Evolutionary conservation across 805 yeast genomes (phyloP), one percentile per base, ranked within the genome.

Genomic region (Nakazawaea anatomiae): DNA sequence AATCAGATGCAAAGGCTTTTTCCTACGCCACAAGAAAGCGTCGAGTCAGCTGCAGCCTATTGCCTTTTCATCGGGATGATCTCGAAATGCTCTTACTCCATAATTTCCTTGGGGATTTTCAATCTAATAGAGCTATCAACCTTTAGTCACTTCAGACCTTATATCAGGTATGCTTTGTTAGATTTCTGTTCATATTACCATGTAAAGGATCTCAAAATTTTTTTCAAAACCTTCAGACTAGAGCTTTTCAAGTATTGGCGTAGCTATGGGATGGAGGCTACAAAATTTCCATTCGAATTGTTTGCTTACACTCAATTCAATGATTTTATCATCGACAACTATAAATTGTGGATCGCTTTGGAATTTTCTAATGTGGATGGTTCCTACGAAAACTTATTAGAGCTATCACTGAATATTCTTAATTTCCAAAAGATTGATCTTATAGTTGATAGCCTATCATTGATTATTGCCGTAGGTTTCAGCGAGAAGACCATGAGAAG

Each of bases 211-310:
- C 40, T 63, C 0, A 54, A 42, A 12, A 47, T 44, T 1, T 51
- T 76, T 4, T 73, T 74, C 54, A 59, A 60, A 45, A 49, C 55
- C 10, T 57, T 67, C 30, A 67, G 61, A 44, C 55, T 67, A 36
- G 70, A 69, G 11, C 58, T 78, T 3, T 60, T 79, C 44, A 72
- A 67, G 50, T 64, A 64, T 25, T 79, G 83, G 82, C 64, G 66
- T 60, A 60, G 62, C n/a, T 66, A 64, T 48, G 61, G 64, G 4
- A 44, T 56, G 10, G 55, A 59, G 3, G 53, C 76, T 11, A 49
- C 52, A 0, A 55, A 57, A 1, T 77, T 79, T 53, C 84, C 83
- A 0, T 70, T 43, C 49, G 53, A 51, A 0, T 50, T 75, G 1
- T 71, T 80, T 56, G 77, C 67, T 0, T 77, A 67, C 54, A 18